Percentiles rank a stretch among this genome's conserved stretches.
These are phyloP conservation scores for Metschnikowia henanensis DNA, from an alignment of 805 yeast genomes.

Conservation along the genomic window DNA sequence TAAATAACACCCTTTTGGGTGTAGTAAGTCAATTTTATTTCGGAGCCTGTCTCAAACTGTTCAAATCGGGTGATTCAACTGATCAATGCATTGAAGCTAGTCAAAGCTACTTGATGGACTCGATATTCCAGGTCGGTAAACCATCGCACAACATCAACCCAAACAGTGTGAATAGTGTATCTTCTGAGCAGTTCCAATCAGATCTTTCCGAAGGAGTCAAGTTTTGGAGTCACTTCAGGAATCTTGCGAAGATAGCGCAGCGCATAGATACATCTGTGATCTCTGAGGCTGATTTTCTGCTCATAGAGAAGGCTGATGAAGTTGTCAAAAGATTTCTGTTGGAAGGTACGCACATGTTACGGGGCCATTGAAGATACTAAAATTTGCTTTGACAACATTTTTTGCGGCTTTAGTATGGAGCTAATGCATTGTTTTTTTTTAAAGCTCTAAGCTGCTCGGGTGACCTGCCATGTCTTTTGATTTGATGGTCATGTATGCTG, in stretches of 20 bases:
- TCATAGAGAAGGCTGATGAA: slow-evolving; percentile 29
- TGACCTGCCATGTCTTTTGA: no score
- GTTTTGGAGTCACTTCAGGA: slow-evolving; percentile 37
- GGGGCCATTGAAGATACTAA: no score
- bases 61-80: slow-evolving; percentile 22
- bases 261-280: slow-evolving; percentile 30
- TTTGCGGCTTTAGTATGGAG: no score
- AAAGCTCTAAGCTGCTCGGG: no score
- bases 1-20: slow-evolving; percentile 66
- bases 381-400: no score
- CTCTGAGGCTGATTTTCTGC: slow-evolving; percentile 22
- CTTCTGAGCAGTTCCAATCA: slow-evolving; percentile 27
- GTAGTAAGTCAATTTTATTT: slow-evolving; percentile 56
- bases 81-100: slow-evolving; percentile 28
- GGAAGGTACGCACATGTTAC: no score
- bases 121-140: slow-evolving; percentile 38
- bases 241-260: slow-evolving; percentile 25
- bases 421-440: no score
- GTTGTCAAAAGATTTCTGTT: no score
- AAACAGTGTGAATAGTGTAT: slow-evolving; percentile 41
- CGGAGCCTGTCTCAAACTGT: slow-evolving; percentile 38
- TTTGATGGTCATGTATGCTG: no score
- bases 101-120: slow-evolving; percentile 34
- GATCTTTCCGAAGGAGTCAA: slow-evolving; percentile 34
- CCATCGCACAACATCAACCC: slow-evolving; percentile 43